Base-by-base conservation (phyloP, 1,284 basidiomycete genomes). In the Leccinum subrobustum region DNA sequence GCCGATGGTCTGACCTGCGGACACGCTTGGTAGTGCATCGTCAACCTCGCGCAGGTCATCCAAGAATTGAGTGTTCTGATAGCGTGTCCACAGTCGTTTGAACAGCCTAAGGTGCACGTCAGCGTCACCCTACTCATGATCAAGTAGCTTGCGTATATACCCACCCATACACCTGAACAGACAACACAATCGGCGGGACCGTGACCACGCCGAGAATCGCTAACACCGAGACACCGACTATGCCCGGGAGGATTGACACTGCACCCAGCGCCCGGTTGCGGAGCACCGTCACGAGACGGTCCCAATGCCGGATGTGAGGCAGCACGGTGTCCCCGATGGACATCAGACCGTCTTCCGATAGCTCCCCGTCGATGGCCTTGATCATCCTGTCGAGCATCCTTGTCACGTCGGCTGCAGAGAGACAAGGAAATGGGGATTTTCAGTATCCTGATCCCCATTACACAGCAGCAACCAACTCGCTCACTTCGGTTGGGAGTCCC, bases 321-420 rank as follows among this genome's bases (percentile, higher is more conserved):
- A 61, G 48, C 9, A 70, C 23, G 1, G 58, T 6, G 6, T 67
- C 68, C 3, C 62, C 66, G 1, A 67, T 54, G 3, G 64, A 62
- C 58, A 69, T 61, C 27, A 71, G 59, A 23, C 61, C 61, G 3
- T 73, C 67, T 42, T 67, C 63, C 1, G 51, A 64, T 3, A 68
- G 18, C 20, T 69, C 69, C 20, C 52, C 66, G 9, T 71, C 70
- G 27, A 72, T 35, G 0, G 63, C 57, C 20, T 59, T 62, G 57
- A 71, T 65, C 69, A 74, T 58, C 51, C 68, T 73, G 23, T 71
- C 67, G 1, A 74, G 56, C 60, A 63, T 65, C 3, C 54, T 37
- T 6, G 60, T 44, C 31, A 71, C 62, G 23, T 71, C 66, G 2
- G 47, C 72, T 71, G n/a, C 23, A 16, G n/a, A 14, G 16, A 44